Evolutionary conservation across 352 stramenopile species (phyloP).

Genomic region (Pythium graminicola): DNA sequence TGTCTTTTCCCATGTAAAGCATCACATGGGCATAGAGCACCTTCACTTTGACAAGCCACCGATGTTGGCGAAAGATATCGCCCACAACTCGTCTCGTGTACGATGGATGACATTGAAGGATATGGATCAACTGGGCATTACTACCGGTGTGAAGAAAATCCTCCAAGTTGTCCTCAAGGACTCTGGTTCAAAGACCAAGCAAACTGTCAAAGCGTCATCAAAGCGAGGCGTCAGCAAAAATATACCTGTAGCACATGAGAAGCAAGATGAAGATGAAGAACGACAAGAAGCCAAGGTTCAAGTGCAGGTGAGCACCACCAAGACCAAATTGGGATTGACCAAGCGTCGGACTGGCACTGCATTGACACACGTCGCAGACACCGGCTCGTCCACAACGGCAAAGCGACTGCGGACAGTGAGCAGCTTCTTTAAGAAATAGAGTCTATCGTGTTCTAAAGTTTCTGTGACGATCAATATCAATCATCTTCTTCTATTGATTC

Average conservation of each 20-base stretch:
- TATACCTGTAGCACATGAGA: not conserved
- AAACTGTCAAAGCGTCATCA: conserved; percentile 13
- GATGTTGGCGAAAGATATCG: conserved; percentile 2
- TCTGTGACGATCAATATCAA: not conserved
- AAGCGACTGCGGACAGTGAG: conserved; percentile 56
- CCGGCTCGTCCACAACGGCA: not conserved
- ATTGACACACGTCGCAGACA: conserved; percentile 37
- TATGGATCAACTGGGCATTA: conserved; percentile 78
- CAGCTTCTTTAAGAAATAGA: conserved; percentile 64
- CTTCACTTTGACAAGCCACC: conserved; percentile 47
- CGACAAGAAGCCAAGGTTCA: conserved; percentile 1
- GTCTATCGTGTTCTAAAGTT: conserved; percentile 8
- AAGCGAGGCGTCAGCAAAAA: conserved; percentile 3
- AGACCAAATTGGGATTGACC: not conserved
- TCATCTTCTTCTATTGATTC: not conserved
- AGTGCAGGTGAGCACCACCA: conserved; percentile 6
- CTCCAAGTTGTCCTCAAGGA: conserved; percentile 39
- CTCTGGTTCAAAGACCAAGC: conserved; percentile 11
- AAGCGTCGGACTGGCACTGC: conserved; percentile 11
- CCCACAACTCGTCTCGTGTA: conserved; percentile 10
- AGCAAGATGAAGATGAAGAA: not conserved
- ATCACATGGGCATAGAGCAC: conserved; percentile 87
- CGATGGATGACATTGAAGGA: conserved; percentile 75
- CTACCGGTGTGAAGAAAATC: conserved; percentile 86
- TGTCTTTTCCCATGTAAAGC: conserved; percentile 89